Percentiles rank a stretch among this genome's conserved stretches.
phyloP scores from a whole-genome alignment of 1,284 basidiomycete species.

The Thecaphora frezii region DNA sequence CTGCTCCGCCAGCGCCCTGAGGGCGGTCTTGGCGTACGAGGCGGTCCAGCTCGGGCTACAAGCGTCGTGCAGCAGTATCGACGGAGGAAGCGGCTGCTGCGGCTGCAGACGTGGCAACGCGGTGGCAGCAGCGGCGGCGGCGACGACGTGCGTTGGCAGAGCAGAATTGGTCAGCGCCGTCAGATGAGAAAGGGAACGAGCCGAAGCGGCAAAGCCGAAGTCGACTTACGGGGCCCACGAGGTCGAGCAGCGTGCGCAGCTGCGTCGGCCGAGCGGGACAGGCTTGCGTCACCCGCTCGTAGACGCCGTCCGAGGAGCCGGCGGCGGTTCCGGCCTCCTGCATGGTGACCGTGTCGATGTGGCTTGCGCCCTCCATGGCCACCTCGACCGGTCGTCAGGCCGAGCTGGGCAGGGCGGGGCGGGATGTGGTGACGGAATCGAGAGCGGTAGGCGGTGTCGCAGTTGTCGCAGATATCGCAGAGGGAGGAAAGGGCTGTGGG shows the following conservation, averaged over 20 bases:
- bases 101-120: slow-evolving; percentile 4
- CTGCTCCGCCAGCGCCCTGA: not conserved
- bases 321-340: too few species aligned
- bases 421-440: too few species aligned
- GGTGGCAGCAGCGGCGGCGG: not conserved
- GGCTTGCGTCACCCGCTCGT: not conserved
- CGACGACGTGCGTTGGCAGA: not conserved
- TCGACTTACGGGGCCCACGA: not conserved
- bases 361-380: not conserved
- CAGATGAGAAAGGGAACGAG: too few species aligned
- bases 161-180: too few species aligned
- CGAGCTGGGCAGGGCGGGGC: too few species aligned
- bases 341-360: not conserved
- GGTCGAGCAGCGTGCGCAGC: not conserved
- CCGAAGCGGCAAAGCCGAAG: too few species aligned
- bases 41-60: slow-evolving; percentile 31
- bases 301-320: not conserved
- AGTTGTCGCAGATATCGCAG: too few species aligned
- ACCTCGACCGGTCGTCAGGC: too few species aligned
- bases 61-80: slow-evolving; percentile 32
- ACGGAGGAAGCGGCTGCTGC: slow-evolving; percentile 17
- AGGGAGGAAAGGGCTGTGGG: too few species aligned
- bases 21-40: slow-evolving; percentile 7
- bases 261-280: not conserved
- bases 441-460: too few species aligned